Percentiles rank a stretch among this genome's conserved stretches.
These are phyloP conservation scores for Lanmaoa pseudosensibilis DNA, from an alignment of 768 basidiomycete genomes.

Conservation along the genomic window DNA sequence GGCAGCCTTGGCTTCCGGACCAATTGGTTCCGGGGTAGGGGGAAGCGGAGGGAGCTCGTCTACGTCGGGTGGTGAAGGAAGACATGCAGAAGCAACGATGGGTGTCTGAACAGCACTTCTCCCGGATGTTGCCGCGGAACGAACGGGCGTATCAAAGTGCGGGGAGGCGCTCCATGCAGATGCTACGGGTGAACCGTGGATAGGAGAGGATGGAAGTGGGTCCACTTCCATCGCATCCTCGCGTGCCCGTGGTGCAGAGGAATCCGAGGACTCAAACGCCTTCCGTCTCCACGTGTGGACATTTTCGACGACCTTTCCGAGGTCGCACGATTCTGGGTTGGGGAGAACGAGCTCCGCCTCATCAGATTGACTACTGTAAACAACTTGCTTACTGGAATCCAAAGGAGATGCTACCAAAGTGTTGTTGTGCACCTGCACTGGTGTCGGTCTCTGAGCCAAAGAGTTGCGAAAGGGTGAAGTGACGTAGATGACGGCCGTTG, in stretches of 20 bases:
- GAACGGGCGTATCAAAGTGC: constrained; percentile 8
- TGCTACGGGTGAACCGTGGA: constrained; percentile 7
- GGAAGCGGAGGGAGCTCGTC: constrained; percentile 24
- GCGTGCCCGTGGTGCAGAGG: neutral
- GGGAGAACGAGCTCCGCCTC: constrained; percentile 53
- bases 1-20: constrained; percentile 46
- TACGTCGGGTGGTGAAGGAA: constrained; percentile 29
- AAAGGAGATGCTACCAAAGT: constrained; percentile 17
- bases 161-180: neutral
- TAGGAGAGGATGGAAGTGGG: constrained; percentile 11
- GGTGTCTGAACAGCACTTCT: constrained; percentile 16
- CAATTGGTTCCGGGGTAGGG: constrained; percentile 33
- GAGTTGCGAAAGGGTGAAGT: constrained; percentile 35
- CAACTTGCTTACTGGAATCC: constrained; percentile 34
- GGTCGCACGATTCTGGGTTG: constrained; percentile 24
- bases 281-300: constrained; percentile 46
- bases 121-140: constrained; percentile 1
- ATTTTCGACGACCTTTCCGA: constrained; percentile 34
- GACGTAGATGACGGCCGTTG: constrained; percentile 9
- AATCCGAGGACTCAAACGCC: constrained; percentile 21
- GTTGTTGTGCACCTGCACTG: neutral
- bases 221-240: constrained; percentile 22
- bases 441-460: constrained; percentile 20
- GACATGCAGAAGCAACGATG: constrained; percentile 3
- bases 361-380: constrained; percentile 69